A percentile compares a stretch with the other conserved stretches of the same genome.
These are phyloP conservation scores for Trypanosoma platydactyli DNA, from an alignment of 208 protist species.

Conservation along the genomic window DNA sequence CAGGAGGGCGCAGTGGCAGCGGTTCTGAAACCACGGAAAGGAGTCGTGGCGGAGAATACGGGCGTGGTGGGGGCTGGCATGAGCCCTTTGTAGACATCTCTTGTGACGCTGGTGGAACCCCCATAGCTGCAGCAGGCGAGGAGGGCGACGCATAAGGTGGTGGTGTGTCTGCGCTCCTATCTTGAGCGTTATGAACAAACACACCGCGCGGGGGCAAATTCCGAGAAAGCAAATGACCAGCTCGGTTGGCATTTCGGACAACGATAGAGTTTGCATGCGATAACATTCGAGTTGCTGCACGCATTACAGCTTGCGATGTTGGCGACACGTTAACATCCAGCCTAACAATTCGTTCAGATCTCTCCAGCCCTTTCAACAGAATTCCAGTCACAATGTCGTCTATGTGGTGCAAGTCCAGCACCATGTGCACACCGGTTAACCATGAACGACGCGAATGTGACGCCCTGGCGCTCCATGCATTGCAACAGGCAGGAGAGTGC, in stretches of 20 bases:
- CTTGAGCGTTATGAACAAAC: background rate
- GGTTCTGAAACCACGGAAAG: background rate
- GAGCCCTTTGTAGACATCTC: constrained; percentile 1
- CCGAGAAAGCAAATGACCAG: constrained; percentile 6
- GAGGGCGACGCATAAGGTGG: background rate
- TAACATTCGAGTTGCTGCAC: constrained; percentile 13
- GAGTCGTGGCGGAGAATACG: constrained; percentile 23
- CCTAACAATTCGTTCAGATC: constrained; percentile 30
- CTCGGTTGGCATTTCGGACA: constrained; percentile 19
- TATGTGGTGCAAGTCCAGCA: constrained; percentile 29
- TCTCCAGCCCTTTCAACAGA: constrained; percentile 27
- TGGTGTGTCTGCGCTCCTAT: background rate
- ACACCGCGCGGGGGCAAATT: background rate
- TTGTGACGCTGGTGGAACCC: background rate
- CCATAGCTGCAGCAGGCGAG: background rate
- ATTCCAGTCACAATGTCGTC: constrained; percentile 33
- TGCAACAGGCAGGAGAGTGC: background rate
- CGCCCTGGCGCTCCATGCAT: background rate
- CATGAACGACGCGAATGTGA: background rate
- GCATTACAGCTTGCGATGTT: constrained; percentile 18
- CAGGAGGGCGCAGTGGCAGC: constrained; percentile 4
- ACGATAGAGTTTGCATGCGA: constrained; percentile 17
- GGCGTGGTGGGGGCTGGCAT: constrained; percentile 8
- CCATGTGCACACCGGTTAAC: constrained; percentile 26
- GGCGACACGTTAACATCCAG: constrained; percentile 22